These are phyloP conservation scores for Aspergillus carlsbadensis DNA, from an alignment of 495 filamentous ascomycete genomes.

Conservation along the genomic window DNA sequence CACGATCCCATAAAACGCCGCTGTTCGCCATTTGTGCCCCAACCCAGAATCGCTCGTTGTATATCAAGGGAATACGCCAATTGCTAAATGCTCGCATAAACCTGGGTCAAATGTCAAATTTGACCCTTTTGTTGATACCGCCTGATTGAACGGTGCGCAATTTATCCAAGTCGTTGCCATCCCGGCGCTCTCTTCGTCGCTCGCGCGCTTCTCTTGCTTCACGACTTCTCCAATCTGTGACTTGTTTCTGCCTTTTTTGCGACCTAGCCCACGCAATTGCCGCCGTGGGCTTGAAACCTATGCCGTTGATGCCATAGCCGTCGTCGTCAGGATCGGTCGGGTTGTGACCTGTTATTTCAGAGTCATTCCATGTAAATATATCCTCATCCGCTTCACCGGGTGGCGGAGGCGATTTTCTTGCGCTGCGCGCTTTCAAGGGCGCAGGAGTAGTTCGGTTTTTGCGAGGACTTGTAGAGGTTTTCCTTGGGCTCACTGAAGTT, in stretches of 20 bases:
- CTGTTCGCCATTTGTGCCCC: slow-evolving; percentile 1
- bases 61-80: not conserved
- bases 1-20: slow-evolving; percentile 12
- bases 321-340: slow-evolving; percentile 72
- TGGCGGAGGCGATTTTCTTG: slow-evolving; percentile 47
- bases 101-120: slow-evolving; percentile 34
- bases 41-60: not conserved
- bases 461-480: slow-evolving; percentile 20
- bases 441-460: slow-evolving; percentile 25
- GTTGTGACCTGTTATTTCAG: slow-evolving; percentile 81
- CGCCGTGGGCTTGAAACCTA: slow-evolving; percentile 87
- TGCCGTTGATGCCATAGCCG: slow-evolving; percentile 81
- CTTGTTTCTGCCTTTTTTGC: slow-evolving; percentile 74
- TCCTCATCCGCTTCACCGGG: slow-evolving; percentile 34
- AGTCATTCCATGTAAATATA: slow-evolving; percentile 76
- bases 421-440: slow-evolving; percentile 30
- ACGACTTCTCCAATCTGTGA: slow-evolving; percentile 77
- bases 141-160: slow-evolving; percentile 33
- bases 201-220: slow-evolving; percentile 83
- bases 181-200: slow-evolving; percentile 64
- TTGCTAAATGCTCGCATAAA: not conserved
- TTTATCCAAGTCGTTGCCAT: slow-evolving; percentile 36
- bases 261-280: slow-evolving; percentile 75
- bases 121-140: slow-evolving; percentile 44
- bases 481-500: slow-evolving; percentile 10